These are phyloP conservation scores for Stropharia rugosoannulata DNA, from an alignment of 768 basidiomycete genomes.

Conservation along the genomic window DNA sequence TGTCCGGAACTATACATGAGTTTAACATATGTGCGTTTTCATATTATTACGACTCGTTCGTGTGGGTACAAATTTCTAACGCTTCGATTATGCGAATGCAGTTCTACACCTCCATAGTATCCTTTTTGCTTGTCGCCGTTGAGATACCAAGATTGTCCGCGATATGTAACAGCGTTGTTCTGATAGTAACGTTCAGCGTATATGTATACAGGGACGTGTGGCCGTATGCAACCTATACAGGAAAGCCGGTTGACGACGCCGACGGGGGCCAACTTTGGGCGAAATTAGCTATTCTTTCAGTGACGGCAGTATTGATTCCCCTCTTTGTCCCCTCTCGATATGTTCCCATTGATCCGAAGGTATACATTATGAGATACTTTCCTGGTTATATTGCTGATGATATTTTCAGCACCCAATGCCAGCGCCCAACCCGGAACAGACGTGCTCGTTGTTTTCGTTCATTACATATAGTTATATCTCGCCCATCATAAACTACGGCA, in stretches of 20 bases:
- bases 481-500: constrained; percentile 25
- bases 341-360: constrained; percentile 49
- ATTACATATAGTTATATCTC: constrained; percentile 53
- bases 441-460: constrained; percentile 40
- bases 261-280: constrained; percentile 27
- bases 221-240: constrained; percentile 50
- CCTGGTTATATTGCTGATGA: not conserved
- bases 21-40: constrained; percentile 10
- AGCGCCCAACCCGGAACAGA: constrained; percentile 44
- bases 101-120: constrained; percentile 12
- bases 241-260: constrained; percentile 39
- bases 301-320: constrained; percentile 48
- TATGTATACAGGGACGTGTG: constrained; percentile 55
- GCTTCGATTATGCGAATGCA: not conserved
- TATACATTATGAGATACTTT: not conserved
- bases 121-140: not conserved
- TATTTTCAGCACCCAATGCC: constrained; percentile 9
- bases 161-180: constrained; percentile 13
- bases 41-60: not conserved
- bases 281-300: constrained; percentile 27
- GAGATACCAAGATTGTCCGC: not conserved
- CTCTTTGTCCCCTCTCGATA: constrained; percentile 52
- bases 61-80: not conserved
- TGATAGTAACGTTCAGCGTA: constrained; percentile 40
- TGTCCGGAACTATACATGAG: constrained; percentile 7